phyloP scores from a whole-genome alignment of 2,329 filamentous ascomycete genomes.

The Colletotrichum melonis region DNA sequence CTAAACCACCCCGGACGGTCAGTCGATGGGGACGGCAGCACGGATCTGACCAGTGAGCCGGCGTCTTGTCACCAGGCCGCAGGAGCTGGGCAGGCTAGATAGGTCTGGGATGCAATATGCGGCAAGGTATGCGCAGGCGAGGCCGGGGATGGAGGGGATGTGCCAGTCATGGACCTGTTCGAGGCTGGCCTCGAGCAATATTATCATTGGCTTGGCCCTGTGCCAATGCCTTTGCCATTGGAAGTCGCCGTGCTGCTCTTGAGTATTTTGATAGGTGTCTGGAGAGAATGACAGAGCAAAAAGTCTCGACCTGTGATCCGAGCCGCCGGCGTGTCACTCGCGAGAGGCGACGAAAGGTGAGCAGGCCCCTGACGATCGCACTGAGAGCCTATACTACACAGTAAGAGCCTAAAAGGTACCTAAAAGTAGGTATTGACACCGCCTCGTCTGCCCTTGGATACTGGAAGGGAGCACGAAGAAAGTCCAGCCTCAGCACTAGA shows the following conservation, averaged over 20 bases:
- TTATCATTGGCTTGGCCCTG: conserved; percentile 29
- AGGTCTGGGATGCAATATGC: conserved; percentile 7
- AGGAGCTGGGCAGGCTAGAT: conserved; percentile 12
- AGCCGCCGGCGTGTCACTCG: not conserved
- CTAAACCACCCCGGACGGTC: conserved; percentile 17
- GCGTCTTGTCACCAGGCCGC: conserved; percentile 17
- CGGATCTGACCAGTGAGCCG: conserved; percentile 10
- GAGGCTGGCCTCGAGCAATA: conserved; percentile 24
- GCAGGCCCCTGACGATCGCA: conserved; percentile 11
- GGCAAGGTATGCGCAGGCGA: conserved; percentile 4
- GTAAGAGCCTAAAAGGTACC: no score
- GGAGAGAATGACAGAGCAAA: no score
- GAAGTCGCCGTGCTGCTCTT: not conserved
- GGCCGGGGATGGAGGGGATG: not conserved
- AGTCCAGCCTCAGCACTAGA: conserved; percentile 7
- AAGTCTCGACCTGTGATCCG: not conserved
- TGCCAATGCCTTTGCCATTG: conserved; percentile 14
- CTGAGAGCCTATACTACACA: not conserved
- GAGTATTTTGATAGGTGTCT: not conserved
- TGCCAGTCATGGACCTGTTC: not conserved
- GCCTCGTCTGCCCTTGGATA: not conserved
- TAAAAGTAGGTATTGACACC: not conserved
- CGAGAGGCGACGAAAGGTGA: not conserved
- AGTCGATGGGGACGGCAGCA: conserved; percentile 19
- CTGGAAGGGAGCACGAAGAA: not conserved